Conservation (phyloP, 441 rosid species). For the Flueggea neowawraea region DNA sequence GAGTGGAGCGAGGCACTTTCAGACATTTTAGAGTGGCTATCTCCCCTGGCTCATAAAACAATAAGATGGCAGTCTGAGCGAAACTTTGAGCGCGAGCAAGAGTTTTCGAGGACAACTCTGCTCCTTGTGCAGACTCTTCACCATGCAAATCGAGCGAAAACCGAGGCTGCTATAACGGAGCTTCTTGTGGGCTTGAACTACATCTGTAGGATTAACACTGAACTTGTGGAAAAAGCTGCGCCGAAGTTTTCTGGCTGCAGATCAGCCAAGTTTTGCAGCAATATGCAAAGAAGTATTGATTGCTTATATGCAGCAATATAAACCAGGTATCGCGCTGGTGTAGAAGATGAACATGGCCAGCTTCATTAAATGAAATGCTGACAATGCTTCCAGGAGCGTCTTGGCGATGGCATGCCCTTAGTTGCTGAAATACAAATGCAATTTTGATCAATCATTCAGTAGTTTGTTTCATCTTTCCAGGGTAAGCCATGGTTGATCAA, state of each 20-base stretch:
- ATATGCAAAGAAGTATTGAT: slow-evolving; percentile 9
- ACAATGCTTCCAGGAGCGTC: too few species aligned
- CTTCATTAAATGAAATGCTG: too few species aligned
- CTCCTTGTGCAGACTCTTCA: slow-evolving; percentile 61
- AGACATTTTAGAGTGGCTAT: slow-evolving; percentile 51
- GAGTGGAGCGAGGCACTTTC: slow-evolving; percentile 40
- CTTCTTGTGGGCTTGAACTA: slow-evolving; percentile 61
- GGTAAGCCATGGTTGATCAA: slow-evolving; percentile 9
- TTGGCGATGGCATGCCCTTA: background rate
- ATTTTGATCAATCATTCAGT: slow-evolving; percentile 3
- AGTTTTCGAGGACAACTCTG: slow-evolving; percentile 37
- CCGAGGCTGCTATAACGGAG: slow-evolving; percentile 59
- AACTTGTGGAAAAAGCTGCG: slow-evolving; percentile 12
- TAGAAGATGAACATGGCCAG: too few species aligned
- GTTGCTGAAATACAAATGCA: background rate
- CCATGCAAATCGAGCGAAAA: slow-evolving; percentile 54
- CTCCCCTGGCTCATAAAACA: slow-evolving; percentile 59
- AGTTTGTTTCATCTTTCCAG: slow-evolving; percentile 1
- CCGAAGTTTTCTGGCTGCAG: slow-evolving; percentile 8
- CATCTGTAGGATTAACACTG: slow-evolving; percentile 34
- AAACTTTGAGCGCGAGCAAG: slow-evolving; percentile 48
- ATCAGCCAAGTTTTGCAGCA: slow-evolving; percentile 1
- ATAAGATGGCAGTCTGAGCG: slow-evolving; percentile 59
- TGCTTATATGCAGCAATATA: background rate
- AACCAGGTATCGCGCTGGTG: too few species aligned